Evolutionary conservation across 2,329 filamentous ascomycete genomes (phyloP).

Genomic region (Aspergillus persii): DNA sequence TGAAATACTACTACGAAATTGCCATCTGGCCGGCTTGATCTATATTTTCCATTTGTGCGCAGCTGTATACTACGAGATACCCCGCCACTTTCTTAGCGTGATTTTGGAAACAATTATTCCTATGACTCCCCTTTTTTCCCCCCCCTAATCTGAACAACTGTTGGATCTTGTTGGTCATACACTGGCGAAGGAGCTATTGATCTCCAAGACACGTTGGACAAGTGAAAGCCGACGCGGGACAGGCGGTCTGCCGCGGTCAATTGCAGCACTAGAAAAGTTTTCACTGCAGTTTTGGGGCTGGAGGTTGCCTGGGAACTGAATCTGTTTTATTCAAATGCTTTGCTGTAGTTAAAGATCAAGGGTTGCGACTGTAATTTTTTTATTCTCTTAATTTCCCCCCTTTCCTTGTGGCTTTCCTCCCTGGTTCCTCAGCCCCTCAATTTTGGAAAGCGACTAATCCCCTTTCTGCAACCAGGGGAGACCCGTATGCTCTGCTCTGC

Average conservation of each 20-base stretch:
- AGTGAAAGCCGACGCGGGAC: not conserved
- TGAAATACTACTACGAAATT: conserved; percentile 10
- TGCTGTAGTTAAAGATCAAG: not conserved
- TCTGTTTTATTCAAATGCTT: not conserved
- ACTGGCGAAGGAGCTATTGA: not conserved
- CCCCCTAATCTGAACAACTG: not conserved
- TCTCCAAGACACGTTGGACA: not conserved
- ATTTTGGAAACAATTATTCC: not conserved
- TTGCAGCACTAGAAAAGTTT: conserved; percentile 5
- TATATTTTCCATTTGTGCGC: not conserved
- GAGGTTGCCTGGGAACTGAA: not conserved
- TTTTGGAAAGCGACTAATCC: not conserved
- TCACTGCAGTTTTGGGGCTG: not conserved
- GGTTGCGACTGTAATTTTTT: not conserved
- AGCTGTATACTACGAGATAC: not conserved
- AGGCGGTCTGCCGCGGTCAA: conserved; percentile 8
- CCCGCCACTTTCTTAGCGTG: not conserved
- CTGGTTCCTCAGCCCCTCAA: not conserved
- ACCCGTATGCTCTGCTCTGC: not conserved
- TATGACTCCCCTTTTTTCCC: not conserved
- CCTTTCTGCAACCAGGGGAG: not conserved
- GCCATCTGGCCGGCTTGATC: not conserved
- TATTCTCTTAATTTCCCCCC: not conserved
- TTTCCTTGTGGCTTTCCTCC: not conserved
- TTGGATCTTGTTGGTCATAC: not conserved